These are phyloP conservation scores for Penicillium dipodomyicola DNA, from an alignment of 495 filamentous ascomycete species.

Conservation along the genomic window DNA sequence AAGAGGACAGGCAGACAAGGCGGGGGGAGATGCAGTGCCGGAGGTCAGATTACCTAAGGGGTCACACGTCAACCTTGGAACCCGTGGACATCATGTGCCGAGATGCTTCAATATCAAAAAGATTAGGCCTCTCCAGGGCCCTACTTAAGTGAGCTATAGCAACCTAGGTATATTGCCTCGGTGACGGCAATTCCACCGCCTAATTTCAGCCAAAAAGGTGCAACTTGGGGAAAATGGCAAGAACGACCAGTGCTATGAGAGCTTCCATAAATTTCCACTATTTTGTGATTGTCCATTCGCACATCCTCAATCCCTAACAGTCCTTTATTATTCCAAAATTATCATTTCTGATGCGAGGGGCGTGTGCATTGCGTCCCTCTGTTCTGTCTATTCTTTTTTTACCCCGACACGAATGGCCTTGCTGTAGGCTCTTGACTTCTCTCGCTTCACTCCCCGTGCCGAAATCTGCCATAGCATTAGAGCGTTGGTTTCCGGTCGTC, in stretches of 20 bases:
- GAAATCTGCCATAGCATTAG: neutral
- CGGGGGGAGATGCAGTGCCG: constrained; percentile 22
- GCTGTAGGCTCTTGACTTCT: constrained; percentile 1
- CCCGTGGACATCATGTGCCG: constrained; percentile 21
- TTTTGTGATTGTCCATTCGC: neutral
- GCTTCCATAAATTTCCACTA: neutral
- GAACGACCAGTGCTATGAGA: neutral
- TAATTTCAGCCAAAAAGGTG: neutral
- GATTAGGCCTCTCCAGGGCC: neutral
- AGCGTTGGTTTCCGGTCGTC: constrained; percentile 8
- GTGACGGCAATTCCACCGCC: neutral
- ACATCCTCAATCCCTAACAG: constrained; percentile 7
- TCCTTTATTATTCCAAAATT: constrained; percentile 3
- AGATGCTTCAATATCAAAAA: neutral
- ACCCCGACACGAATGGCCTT: neutral
- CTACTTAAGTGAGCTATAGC: neutral
- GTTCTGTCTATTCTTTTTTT: neutral
- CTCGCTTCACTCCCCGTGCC: constrained; percentile 9
- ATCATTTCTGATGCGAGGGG: constrained; percentile 1
- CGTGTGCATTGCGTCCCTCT: neutral
- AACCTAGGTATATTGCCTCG: neutral
- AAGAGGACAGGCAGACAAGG: constrained; percentile 29
- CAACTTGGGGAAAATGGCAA: neutral
- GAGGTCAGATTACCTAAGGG: constrained; percentile 22
- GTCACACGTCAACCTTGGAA: constrained; percentile 12